phyloP scores from a whole-genome alignment of 345 rosid genomes.

The Clausena lansium region DNA sequence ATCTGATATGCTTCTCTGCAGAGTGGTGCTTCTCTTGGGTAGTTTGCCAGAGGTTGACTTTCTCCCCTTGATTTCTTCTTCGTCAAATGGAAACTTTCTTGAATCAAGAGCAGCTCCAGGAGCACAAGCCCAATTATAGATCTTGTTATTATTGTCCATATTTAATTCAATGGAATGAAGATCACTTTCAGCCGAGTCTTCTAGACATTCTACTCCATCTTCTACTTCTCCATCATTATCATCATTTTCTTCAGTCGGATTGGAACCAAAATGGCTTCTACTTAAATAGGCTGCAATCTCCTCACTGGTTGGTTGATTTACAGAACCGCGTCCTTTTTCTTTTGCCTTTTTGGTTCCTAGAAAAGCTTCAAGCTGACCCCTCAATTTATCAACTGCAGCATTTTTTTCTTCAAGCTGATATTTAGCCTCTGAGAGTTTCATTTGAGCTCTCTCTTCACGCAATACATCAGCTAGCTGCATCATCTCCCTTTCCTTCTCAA shows the following conservation, averaged over 20 bases:
- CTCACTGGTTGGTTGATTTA: slow-evolving; percentile 40
- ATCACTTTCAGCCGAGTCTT: slow-evolving; percentile 80
- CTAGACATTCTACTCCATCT: slow-evolving; percentile 46
- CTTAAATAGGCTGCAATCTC: slow-evolving; percentile 54
- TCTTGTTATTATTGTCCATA: slow-evolving; percentile 56
- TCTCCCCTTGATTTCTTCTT: slow-evolving; percentile 58
- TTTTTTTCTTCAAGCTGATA: slow-evolving; percentile 78
- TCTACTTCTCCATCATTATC: slow-evolving; percentile 66
- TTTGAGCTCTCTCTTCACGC: slow-evolving; percentile 70
- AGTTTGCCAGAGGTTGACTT: slow-evolving; percentile 54
- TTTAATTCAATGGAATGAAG: slow-evolving; percentile 83
- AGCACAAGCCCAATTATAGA: slow-evolving; percentile 60
- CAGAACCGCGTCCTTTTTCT: slow-evolving; percentile 52
- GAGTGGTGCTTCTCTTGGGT: slow-evolving; percentile 54
- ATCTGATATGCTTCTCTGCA: slow-evolving; percentile 83
- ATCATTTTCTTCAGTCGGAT: slow-evolving; percentile 40
- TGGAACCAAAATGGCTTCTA: slow-evolving; percentile 40
- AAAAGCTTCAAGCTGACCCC: slow-evolving; percentile 82
- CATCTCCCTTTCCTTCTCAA: slow-evolving; percentile 85
- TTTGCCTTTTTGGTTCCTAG: slow-evolving; percentile 60
- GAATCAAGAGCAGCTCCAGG: slow-evolving; percentile 34
- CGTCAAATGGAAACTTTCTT: slow-evolving; percentile 32
- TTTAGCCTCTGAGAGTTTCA: slow-evolving; percentile 80
- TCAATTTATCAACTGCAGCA: slow-evolving; percentile 73
- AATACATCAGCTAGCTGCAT: slow-evolving; percentile 65